Evolutionary conservation across 2,329 filamentous ascomycete species (phyloP).

Genomic region (Podosphaera fusca): DNA sequence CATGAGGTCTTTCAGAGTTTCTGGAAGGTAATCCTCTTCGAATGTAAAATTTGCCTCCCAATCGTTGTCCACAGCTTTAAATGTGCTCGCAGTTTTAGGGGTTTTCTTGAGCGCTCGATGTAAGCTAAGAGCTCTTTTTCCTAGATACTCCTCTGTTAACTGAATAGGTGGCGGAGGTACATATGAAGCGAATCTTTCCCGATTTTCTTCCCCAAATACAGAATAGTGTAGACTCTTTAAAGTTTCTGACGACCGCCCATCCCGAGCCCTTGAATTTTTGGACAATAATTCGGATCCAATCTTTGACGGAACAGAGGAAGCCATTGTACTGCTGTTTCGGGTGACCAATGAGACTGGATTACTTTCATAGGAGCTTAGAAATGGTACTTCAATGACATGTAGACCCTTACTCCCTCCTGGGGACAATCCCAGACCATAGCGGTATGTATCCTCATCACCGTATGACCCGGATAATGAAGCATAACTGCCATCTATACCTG

Average conservation of each 20-base stretch:
- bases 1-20: conserved; percentile 39
- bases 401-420: conserved; percentile 47
- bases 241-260: conserved; percentile 36
- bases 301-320: conserved; percentile 76
- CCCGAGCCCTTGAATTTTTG: conserved; percentile 42
- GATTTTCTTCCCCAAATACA: conserved; percentile 35
- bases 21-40: conserved; percentile 75
- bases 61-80: conserved; percentile 33
- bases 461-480: conserved; percentile 28
- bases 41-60: conserved; percentile 52
- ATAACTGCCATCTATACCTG: conserved; percentile 31
- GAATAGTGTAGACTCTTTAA: conserved; percentile 42
- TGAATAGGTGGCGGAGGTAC: conserved; percentile 19
- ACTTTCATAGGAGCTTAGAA: conserved; percentile 88
- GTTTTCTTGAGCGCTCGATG: conserved; percentile 44
- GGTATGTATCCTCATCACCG: conserved; percentile 38
- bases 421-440: conserved; percentile 53
- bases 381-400: conserved; percentile 80
- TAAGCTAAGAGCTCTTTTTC: conserved; percentile 50
- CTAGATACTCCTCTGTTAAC: conserved; percentile 35
- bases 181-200: conserved; percentile 35
- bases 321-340: conserved; percentile 62
- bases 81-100: conserved; percentile 44
- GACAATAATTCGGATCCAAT: conserved; percentile 77
- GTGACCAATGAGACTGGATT: conserved; percentile 86